These are phyloP conservation scores for Hyphopichia wangnamkhiaoensis DNA, from an alignment of 1,139 yeast genomes.

Conservation along the genomic window DNA sequence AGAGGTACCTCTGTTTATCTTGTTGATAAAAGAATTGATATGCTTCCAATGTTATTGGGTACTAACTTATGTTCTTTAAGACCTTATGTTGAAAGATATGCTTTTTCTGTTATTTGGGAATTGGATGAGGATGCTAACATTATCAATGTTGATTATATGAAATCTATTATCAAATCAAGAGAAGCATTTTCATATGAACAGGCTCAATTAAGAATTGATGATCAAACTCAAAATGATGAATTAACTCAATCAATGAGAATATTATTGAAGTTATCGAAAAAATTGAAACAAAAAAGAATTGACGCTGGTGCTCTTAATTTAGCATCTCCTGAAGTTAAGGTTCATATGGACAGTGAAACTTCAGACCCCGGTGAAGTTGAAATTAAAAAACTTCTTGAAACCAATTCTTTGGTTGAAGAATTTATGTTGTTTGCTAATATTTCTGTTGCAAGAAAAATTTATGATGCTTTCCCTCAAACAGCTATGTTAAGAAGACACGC, in stretches of 20 bases:
- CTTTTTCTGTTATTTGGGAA: slow-evolving; percentile 96
- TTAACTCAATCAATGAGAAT: slow-evolving; percentile 88
- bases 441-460: slow-evolving; percentile 90
- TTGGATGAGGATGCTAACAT: slow-evolving; percentile 84
- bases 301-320: slow-evolving; percentile 96
- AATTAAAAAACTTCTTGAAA: slow-evolving; percentile 81
- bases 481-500: slow-evolving; percentile 98
- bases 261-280: slow-evolving; percentile 73
- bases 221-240: slow-evolving; percentile 72
- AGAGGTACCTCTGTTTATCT: slow-evolving; percentile 97
- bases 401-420: slow-evolving; percentile 96
- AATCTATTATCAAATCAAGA: slow-evolving; percentile 86
- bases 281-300: slow-evolving; percentile 78
- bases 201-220: slow-evolving; percentile 92
- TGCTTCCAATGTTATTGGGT: slow-evolving; percentile 95
- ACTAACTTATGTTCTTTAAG: slow-evolving; percentile 94
- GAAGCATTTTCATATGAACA: slow-evolving; percentile 95
- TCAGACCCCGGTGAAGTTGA: slow-evolving; percentile 97
- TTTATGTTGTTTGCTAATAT: slow-evolving; percentile 98
- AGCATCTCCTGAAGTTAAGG: slow-evolving; percentile 98
- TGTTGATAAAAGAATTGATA: slow-evolving; percentile 98
- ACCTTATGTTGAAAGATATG: slow-evolving; percentile 94
- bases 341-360: slow-evolving; percentile 95
- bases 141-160: slow-evolving; percentile 77
- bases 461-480: slow-evolving; percentile 93